phyloP scores from a whole-genome alignment of 305 asterid genomes.

The Solanum hybrid region DNA sequence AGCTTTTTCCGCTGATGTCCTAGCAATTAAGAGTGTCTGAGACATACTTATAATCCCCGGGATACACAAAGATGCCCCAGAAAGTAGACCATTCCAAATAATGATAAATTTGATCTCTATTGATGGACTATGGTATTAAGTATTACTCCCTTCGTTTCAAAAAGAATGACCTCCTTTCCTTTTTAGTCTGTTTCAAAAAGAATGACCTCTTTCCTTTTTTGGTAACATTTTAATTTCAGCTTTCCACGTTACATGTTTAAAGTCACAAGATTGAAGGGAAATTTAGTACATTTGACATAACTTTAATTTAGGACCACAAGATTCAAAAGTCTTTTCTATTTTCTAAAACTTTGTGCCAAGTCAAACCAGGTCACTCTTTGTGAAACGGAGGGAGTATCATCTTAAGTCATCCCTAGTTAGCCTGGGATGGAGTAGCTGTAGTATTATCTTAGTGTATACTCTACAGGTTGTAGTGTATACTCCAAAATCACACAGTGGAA shows the following conservation, averaged over 20 bases:
- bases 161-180: no score
- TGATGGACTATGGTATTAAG: background rate
- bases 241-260: no score
- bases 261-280: no score
- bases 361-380: no score
- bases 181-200: no score
- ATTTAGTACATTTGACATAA: no score
- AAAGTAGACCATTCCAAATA: background rate
- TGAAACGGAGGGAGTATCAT: background rate
- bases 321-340: no score
- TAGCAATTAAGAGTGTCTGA: background rate
- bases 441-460: background rate
- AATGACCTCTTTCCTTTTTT: no score
- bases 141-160: background rate
- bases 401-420: background rate
- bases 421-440: background rate
- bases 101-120: background rate
- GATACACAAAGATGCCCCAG: background rate
- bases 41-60: background rate
- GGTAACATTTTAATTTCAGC: no score
- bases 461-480: background rate
- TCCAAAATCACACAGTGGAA: background rate
- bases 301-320: no score
- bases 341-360: no score
- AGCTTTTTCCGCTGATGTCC: background rate